A percentile compares a stretch with the other conserved stretches of the same genome.
These are phyloP conservation scores for Rhynchosporium secalis DNA, from an alignment of 2,329 filamentous ascomycete genomes.

Conservation along the genomic window DNA sequence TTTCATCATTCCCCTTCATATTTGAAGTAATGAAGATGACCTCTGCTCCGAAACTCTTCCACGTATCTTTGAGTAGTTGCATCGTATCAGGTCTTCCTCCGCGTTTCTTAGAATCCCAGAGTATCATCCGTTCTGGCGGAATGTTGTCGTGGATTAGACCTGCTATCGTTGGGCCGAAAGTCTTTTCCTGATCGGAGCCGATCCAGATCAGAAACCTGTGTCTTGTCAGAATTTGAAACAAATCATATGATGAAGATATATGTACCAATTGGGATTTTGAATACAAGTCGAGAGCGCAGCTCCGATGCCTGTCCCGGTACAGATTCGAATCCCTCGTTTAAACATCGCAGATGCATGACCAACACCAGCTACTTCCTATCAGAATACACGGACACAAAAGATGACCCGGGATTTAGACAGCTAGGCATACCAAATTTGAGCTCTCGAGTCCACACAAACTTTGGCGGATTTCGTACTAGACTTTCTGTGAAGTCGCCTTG, in stretches of 20 bases:
- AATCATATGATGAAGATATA: not conserved
- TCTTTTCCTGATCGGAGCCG: constrained; percentile 45
- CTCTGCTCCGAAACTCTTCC: constrained; percentile 44
- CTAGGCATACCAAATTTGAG: constrained; percentile 43
- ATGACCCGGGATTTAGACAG: not conserved
- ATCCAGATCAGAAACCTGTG: constrained; percentile 47
- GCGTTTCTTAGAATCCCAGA: constrained; percentile 46
- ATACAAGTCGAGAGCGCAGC: constrained; percentile 46
- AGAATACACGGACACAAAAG: not conserved
- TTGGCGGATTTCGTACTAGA: constrained; percentile 44
- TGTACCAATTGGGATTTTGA: constrained; percentile 43
- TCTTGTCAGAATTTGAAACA: constrained; percentile 13
- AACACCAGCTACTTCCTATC: constrained; percentile 40
- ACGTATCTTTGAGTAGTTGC: constrained; percentile 44
- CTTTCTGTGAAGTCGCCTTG: constrained; percentile 46
- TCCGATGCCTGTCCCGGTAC: constrained; percentile 46
- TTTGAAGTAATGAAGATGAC: constrained; percentile 48
- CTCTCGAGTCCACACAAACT: constrained; percentile 45
- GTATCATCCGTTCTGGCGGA: constrained; percentile 45
- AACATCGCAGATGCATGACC: constrained; percentile 47
- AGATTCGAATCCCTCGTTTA: constrained; percentile 45
- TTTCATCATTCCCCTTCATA: constrained; percentile 45
- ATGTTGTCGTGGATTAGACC: constrained; percentile 44
- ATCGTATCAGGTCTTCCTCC: constrained; percentile 45
- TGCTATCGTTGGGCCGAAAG: constrained; percentile 45